phyloP scores from a whole-genome alignment of 2,329 filamentous ascomycete species.

The Aspergillus jensenii region DNA sequence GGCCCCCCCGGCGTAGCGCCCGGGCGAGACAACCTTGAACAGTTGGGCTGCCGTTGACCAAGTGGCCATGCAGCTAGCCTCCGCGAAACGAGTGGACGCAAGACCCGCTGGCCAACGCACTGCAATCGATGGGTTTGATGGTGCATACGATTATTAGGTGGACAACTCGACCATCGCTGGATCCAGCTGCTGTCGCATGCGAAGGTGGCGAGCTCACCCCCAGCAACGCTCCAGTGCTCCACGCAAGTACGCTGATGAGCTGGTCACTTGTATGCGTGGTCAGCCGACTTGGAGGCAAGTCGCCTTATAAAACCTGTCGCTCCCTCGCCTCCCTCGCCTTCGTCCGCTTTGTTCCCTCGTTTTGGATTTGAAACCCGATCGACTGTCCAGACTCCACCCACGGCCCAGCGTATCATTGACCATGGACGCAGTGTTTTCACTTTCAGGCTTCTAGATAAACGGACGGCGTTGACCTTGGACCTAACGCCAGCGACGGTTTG shows the following conservation, averaged over 20 bases:
- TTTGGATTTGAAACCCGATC: constrained; percentile 2
- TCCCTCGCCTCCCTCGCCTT: constrained; percentile 1
- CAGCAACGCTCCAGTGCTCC: constrained; percentile 14
- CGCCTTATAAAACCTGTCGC: constrained; percentile 8
- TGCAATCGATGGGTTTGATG: constrained; percentile 3
- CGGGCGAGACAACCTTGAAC: constrained; percentile 4
- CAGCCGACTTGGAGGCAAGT: constrained; percentile 13
- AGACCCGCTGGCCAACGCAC: constrained; percentile 26
- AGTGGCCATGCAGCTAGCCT: constrained; percentile 26
- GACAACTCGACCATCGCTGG: constrained; percentile 2
- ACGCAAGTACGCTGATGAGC: constrained; percentile 21
- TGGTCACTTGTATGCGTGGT: constrained; percentile 26
- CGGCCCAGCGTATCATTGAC: constrained; percentile 1
- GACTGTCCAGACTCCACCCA: constrained; percentile 1
- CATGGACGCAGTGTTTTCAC: constrained; percentile 12
- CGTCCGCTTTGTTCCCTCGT: background rate
- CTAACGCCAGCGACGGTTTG: constrained; percentile 13
- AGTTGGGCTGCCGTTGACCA: constrained; percentile 18
- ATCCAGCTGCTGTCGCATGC: constrained; percentile 18
- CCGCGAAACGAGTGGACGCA: constrained; percentile 23
- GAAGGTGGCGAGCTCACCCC: constrained; percentile 19
- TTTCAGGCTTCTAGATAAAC: constrained; percentile 12
- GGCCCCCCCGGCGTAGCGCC: constrained; percentile 13
- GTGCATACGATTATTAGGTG: background rate
- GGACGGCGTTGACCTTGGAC: constrained; percentile 17